Percentiles rank a stretch among this genome's conserved stretches.
Conservation (phyloP, 2,329 filamentous ascomycete species). For the Fusarium duplospermum region DNA sequence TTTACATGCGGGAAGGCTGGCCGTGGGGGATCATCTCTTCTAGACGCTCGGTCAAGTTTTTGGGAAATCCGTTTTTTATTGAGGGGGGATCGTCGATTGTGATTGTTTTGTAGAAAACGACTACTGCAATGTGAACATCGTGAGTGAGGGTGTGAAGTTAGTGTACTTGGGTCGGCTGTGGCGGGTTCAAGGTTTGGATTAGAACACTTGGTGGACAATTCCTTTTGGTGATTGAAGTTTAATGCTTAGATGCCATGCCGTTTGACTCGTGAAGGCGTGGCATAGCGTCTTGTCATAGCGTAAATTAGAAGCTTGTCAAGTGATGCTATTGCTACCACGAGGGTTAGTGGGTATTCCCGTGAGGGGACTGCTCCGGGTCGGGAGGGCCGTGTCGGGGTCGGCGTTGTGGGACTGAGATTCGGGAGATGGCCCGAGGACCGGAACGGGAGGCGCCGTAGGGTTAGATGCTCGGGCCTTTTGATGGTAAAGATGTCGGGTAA, state of each 20-base stretch:
- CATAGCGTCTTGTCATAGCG: background rate
- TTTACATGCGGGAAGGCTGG: background rate
- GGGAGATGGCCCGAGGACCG: background rate
- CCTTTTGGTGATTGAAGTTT: background rate
- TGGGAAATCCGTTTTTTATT: background rate
- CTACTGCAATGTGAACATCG: background rate
- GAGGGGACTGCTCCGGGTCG: background rate
- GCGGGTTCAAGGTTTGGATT: background rate
- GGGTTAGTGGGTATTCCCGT: background rate
- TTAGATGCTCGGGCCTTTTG: background rate
- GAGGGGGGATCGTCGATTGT: background rate
- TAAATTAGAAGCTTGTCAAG: background rate
- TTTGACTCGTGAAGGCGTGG: background rate
- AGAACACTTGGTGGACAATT: background rate
- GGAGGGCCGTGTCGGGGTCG: background rate
- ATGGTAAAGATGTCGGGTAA: background rate
- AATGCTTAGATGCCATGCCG: background rate
- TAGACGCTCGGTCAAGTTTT: background rate
- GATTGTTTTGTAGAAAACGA: background rate
- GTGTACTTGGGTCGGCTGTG: background rate
- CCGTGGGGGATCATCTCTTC: constrained; percentile 15
- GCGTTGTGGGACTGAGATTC: background rate
- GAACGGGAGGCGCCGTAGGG: background rate
- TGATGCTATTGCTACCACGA: background rate
- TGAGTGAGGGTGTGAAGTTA: constrained; percentile 22